phyloP scores from a whole-genome alignment of 2,329 filamentous ascomycete genomes.

The Monosporascus sp. region DNA sequence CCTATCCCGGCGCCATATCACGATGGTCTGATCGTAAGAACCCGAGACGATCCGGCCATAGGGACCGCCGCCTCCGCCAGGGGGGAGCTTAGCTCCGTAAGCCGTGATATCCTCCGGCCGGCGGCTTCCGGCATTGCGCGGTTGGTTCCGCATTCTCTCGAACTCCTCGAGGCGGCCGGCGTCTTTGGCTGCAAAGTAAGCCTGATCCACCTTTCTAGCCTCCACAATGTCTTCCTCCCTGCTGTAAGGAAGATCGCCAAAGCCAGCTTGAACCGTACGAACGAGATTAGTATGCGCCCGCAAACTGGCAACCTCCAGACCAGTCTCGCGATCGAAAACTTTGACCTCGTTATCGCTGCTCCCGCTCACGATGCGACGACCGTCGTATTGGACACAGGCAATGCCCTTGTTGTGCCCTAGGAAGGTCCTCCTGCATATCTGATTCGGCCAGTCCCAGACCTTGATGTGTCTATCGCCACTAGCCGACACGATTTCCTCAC shows the following conservation, averaged over 20 bases:
- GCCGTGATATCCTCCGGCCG: slow-evolving; percentile 72
- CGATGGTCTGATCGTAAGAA: slow-evolving; percentile 92
- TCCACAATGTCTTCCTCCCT: slow-evolving; percentile 67
- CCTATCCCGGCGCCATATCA: slow-evolving; percentile 85
- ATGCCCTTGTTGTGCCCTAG: slow-evolving; percentile 91
- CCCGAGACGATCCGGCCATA: slow-evolving; percentile 96
- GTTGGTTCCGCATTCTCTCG: slow-evolving; percentile 30
- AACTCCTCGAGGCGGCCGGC: slow-evolving; percentile 42
- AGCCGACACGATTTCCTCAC: slow-evolving; percentile 84
- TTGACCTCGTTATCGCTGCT: slow-evolving; percentile 95
- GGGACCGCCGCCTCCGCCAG: slow-evolving; percentile 80
- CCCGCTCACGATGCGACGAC: slow-evolving; percentile 86
- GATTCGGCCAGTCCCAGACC: slow-evolving; percentile 84
- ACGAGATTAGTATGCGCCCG: slow-evolving; percentile 79
- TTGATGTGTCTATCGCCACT: slow-evolving; percentile 93
- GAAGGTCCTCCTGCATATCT: slow-evolving; percentile 70
- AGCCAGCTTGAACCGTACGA: slow-evolving; percentile 90
- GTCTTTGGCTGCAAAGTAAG: slow-evolving; percentile 61
- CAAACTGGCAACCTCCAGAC: slow-evolving; percentile 84
- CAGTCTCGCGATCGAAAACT: slow-evolving; percentile 83
- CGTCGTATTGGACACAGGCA: slow-evolving; percentile 95
- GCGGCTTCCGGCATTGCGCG: slow-evolving; percentile 65
- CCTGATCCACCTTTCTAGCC: slow-evolving; percentile 66
- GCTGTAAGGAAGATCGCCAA: slow-evolving; percentile 81
- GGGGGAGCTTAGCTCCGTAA: slow-evolving; percentile 80